Conservation (phyloP, 148 eudicot species). For the Camellia lanceoleosa region DNA sequence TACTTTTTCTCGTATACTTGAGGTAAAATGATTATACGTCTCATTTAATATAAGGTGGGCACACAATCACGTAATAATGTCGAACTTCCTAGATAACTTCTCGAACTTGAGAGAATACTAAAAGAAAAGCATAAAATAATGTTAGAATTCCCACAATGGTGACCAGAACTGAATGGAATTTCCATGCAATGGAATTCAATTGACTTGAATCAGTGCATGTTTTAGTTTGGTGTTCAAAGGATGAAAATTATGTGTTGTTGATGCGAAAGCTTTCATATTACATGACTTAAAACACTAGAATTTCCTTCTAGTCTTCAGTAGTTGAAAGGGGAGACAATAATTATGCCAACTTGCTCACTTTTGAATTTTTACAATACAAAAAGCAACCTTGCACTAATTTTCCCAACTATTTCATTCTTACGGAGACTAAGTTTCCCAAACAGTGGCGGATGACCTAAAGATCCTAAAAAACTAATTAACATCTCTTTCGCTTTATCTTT, state of each 20-base stretch:
- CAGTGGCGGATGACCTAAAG: neutral
- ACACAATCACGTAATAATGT: no score
- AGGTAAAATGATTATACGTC: no score
- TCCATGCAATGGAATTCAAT: slow-evolving; percentile 1
- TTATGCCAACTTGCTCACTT: neutral
- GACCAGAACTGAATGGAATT: neutral
- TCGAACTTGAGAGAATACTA: neutral
- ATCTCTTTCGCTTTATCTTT: no score
- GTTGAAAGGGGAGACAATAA: slow-evolving; percentile 5
- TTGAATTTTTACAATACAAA: neutral
- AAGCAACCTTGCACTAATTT: slow-evolving; percentile 7
- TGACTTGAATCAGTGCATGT: neutral
- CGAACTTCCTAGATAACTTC: no score
- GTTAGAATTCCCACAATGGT: neutral
- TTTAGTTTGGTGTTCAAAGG: neutral
- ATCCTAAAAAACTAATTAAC: neutral
- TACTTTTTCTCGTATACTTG: no score
- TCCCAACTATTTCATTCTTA: neutral
- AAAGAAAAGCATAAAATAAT: neutral
- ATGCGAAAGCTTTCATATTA: neutral
- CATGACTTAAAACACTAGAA: neutral
- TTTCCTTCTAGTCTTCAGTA: neutral
- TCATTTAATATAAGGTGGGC: no score
- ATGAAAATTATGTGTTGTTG: neutral
- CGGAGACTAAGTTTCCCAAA: neutral